These are phyloP conservation scores for Casuarina equisetifolia DNA, from an alignment of 306 rosid genomes.

Conservation along the genomic window DNA sequence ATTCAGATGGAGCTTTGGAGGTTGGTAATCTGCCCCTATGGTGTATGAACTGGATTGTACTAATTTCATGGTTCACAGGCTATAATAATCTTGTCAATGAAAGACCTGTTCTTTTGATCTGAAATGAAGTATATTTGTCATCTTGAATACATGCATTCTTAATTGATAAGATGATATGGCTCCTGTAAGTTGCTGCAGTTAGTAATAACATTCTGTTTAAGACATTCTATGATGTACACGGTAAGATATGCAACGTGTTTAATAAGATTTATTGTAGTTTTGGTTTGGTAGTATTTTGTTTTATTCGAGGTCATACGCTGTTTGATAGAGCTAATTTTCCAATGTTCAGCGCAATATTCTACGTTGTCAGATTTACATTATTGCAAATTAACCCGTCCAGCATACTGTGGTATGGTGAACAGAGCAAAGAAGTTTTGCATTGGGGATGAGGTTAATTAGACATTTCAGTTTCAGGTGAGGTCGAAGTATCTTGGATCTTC, in stretches of 20 bases:
- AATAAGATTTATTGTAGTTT: not conserved
- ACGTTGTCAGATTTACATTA: not conserved
- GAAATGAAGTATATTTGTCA: too few relatives aligned
- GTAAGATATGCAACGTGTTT: not conserved
- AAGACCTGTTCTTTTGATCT: too few relatives aligned
- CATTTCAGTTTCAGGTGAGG: constrained; percentile 76
- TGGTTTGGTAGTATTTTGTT: not conserved
- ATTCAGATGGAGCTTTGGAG: too few relatives aligned
- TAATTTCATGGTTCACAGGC: too few relatives aligned
- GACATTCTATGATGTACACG: not conserved
- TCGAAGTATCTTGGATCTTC: constrained; percentile 92
- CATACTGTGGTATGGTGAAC: too few relatives aligned
- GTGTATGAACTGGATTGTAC: too few relatives aligned
- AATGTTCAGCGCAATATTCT: not conserved
- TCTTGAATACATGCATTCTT: not conserved
- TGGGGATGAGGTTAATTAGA: constrained; percentile 11
- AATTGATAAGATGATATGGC: not conserved
- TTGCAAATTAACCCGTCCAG: constrained; percentile 75
- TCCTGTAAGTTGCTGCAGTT: too few relatives aligned
- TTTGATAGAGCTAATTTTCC: not conserved
- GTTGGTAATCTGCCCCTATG: too few relatives aligned
- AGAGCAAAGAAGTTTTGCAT: constrained; percentile 29
- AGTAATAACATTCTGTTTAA: not conserved
- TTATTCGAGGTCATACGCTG: not conserved
- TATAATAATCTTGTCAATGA: too few relatives aligned